Base-by-base conservation (phyloP, 352 stramenopile genomes). In the Phytophthora cryptogea region DNA sequence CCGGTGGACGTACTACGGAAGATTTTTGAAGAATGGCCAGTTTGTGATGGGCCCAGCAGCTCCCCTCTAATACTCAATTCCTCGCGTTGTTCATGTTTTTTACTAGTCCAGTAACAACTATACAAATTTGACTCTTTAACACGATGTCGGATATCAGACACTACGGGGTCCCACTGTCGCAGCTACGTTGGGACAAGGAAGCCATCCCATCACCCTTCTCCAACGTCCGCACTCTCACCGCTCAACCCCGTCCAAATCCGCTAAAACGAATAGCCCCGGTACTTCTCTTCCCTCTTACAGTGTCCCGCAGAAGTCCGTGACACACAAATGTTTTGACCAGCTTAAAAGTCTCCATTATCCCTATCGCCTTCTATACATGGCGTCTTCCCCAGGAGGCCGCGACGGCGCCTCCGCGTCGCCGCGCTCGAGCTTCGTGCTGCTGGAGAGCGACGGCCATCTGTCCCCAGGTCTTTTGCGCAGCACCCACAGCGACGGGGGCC, bases 381-480 rank as follows among this genome's bases (percentile, higher is more conserved):
- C 36, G 42, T 61, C 64, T 57, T 41, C 50, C 23, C 63, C 45
- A 16, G 33, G 63, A 32, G 44, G 28, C 28, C 36, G 28, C 16
- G 28, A 35, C 37, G 31, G n/a, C 23, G 33, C 26, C 41, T n/a
- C 62, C 27, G 32, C 63, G 17, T 86, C 76, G 51, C 78, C 76
- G n/a, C 63, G 59, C 55, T 68, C 81, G 52, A 89, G 81, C 59
- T 90, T 90, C 63, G 73, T 74, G 46, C 66, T 90, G 16, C 61
- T 90, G 8, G 80, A 90, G 45, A 78, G 72, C 40, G 66, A 70
- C 39, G 60, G 13, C 23, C 40, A 66, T 9, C 32, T 65, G 35
- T 79, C 72, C 33, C 68, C 63, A n/a, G 17, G 32, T 6, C 32
- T 63, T 3, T 8, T 59, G n/a, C 54, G 43, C 62, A 63, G 49